Evolutionary conservation across 129 eudicot genomes (phyloP), one percentile per base, ranked within the genome.

Genomic region (Daucus carota): DNA sequence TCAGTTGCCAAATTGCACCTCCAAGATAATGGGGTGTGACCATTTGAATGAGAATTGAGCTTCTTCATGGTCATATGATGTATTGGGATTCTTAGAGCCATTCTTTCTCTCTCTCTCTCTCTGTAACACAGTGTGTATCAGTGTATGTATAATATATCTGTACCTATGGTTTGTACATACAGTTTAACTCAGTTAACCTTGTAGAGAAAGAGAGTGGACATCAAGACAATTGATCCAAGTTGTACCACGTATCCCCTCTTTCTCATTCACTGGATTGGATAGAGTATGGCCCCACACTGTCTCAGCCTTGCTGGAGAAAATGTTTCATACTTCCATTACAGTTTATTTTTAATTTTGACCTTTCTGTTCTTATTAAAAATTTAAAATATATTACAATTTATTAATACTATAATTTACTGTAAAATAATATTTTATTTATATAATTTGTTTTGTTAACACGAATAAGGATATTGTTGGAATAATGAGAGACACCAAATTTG

Each of bases 241-340:
- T 75, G 17, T 81, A 86, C 93, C 93, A 88, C 93, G 88, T 88
- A 71, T 26, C 34, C 4, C 31, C 33, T 41, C 87, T 70, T 69
- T 79, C 80, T 57, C 70, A 26, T 54, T 62, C 38, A 65, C 50
- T 85, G 89, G 89, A 83, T 88, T 81, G 73, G 73, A 70, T 70
- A 34, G 43, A 34, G 45, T 68, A 18, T 20, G 24, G 42, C 0
- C 26, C 72, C 72, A 67, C 69, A 11, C 6, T 2, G 33, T 28
- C 68, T 60, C 36, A 28, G 18, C 32, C 3, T 28, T 28, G 34
- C 38, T 62, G 68, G 68, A 62, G 36, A 60, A 6, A 62, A 28
- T 62, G 36, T 62, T 62, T 62, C 68, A 62, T 11, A 24, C 17
- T 22, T 52, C 8, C 29, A 52, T 29, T 22, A 52, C 60, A 50